Base-by-base conservation (phyloP, 2,329 filamentous ascomycete genomes). In the Neofusicoccum kwambonambiense region DNA sequence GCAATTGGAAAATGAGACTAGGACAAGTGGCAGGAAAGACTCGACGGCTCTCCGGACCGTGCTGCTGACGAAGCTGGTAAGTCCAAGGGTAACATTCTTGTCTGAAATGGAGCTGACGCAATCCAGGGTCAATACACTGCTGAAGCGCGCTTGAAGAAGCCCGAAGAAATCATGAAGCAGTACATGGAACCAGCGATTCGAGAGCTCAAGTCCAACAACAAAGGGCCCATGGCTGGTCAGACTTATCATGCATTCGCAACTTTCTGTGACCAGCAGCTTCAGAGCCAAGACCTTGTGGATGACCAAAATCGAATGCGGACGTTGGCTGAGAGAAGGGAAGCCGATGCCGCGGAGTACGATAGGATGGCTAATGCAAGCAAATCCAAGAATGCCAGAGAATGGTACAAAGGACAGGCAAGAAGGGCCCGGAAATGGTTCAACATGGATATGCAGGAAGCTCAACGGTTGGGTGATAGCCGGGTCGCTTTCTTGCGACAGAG, bases 171-270 rank as follows among this genome's bases (percentile, higher is more conserved):
- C 66, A 92, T 97, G 69, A 88, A 90, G 69, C 88, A 90, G 41
- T 98, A 97, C 71, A 84, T 99, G 0, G 86, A 90, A 63, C 91
- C 92, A 22, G 93, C 95, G 0, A 87, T 98, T 34, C 89, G 88
- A 69, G 91, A 96, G 72, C 82, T 99, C 7, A 90, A 87, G 70
- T 88, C 88, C 1, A 84, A 86, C 51, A 84, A 79, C 4, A 84
- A 88, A 62, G 90, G 90, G 1, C 82, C 85, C 50, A 91, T 94
- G 66, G 91, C 93, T 2, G 93, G 93, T 1, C 86, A 92, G 69
- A 95, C 98, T 0, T 97, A 93, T 72, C 93, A 97, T 74, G 92
- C 96, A 71, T 98, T 98, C 76, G 95, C 96, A 31, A 86, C 89
- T 60, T 99, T 99, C 75, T 99, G 96, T 72, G 94, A 99, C 74